Evolutionary conservation across 495 filamentous ascomycete genomes (phyloP), one percentile per base, ranked within the genome.

Genomic region (Hypoxylon cercidicola): DNA sequence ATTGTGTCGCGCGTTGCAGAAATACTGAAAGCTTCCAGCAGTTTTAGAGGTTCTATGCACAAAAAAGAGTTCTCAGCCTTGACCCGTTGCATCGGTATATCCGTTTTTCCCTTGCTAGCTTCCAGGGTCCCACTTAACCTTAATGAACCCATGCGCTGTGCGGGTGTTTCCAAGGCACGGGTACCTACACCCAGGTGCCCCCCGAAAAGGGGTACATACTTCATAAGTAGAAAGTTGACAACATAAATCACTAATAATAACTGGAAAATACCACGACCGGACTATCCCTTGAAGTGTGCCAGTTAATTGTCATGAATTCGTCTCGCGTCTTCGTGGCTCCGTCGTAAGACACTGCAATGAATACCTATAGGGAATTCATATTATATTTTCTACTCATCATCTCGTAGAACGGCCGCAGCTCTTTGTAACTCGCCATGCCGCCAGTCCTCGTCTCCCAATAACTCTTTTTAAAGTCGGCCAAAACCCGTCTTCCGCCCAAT

Each of bases 401-500:
- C 51, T 64, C 28, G 4, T 12, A 43, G 58, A 51, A 18, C 62
- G 66, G 13, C 51, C 71, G 54, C 81, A 84, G 64, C 79, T 82
- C 68, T 83, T 85, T 10, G 84, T 86, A 11, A 96, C 87, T 63
- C 84, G 86, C 92, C 93, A 97, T 56, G 91, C 86, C 4, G 80
- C 88, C 52, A 99, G 68, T 2, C 95, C 95, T 35, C 94, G 82
- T 66, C 91, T 84, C 21, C 92, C 92, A 43, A 97, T 73, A 9
- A 97, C 91, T 57, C 93, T 78, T 43, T 74, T 74, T 49, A 98
- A 65, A 5, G 96, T 97, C 49, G 81, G 71, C 77, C 87, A 80
- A 40, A 99, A 74, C 7, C 95, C 96, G 55, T 98, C 96, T 35
- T 89, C 85, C 0, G 75, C 92, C 72, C 96, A 91, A 76, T 98